These are phyloP conservation scores for Colletotrichum eleusines DNA, from an alignment of 2,329 filamentous ascomycete genomes.

Conservation along the genomic window DNA sequence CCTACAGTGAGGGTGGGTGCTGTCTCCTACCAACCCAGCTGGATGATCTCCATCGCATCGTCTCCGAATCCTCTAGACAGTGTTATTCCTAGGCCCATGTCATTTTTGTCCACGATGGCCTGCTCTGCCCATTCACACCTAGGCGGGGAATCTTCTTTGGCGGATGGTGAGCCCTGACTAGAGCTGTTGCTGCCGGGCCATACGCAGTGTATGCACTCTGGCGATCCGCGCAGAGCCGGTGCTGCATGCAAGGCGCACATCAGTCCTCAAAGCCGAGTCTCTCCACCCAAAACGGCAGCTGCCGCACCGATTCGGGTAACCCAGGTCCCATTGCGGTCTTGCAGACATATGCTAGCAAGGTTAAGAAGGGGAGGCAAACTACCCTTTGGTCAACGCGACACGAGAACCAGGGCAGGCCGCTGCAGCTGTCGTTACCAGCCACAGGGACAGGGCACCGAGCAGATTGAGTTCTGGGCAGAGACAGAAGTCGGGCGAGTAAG, in stretches of 20 bases:
- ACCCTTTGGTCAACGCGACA: no score
- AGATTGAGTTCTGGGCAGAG: slow-evolving; percentile 22
- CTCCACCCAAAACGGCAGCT: background rate
- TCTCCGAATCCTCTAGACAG: background rate
- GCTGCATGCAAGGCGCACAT: slow-evolving; percentile 16
- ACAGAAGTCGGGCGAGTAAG: no score
- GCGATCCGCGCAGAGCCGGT: slow-evolving; percentile 4
- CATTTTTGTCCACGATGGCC: slow-evolving; percentile 18
- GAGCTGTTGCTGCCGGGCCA: background rate
- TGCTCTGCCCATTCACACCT: slow-evolving; percentile 1
- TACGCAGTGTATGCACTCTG: background rate
- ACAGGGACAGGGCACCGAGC: slow-evolving; percentile 2
- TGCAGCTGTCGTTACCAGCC: slow-evolving; percentile 28
- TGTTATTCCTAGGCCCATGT: slow-evolving; percentile 5
- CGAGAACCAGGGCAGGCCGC: slow-evolving; percentile 2
- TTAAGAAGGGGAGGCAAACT: no score
- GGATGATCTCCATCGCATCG: slow-evolving; percentile 24
- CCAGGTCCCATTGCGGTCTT: no score
- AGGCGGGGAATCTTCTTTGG: background rate
- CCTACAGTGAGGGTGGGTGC: background rate
- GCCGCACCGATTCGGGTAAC: background rate
- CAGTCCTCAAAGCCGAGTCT: background rate
- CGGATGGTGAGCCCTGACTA: slow-evolving; percentile 10
- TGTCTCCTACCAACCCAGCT: slow-evolving; percentile 10
- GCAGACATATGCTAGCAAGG: no score